Base-by-base conservation (phyloP, 2,329 filamentous ascomycete species). In the Penicillium oxalicum region DNA sequence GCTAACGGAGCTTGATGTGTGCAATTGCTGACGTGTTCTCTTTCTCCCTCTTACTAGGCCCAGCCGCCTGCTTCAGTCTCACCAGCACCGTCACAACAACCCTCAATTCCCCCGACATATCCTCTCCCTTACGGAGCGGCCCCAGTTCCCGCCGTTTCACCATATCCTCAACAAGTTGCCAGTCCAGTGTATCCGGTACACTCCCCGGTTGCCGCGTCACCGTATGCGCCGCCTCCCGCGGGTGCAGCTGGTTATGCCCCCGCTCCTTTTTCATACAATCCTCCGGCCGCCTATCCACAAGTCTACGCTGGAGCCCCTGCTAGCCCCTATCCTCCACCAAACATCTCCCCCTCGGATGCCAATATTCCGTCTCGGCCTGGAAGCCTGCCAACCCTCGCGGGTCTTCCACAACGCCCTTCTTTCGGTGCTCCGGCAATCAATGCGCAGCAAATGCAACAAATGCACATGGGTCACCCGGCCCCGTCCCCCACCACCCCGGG, bases 391-490 rank as follows among this genome's bases (percentile, higher is more conserved):
- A 62, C 72, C 42, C 75, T 77, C 11, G 74, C 79, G 24, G 78
- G 80, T 48, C 73, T 85, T 38, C 82, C 82, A 3, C 79, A 82
- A 54, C 74, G 82, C 45, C 82, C 82, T 12, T 71, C 75, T 9
- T 81, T 83, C 60, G 75, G 73, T 51, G 75, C 76, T 12, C 76
- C 77, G 27, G 70, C 71, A 47, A 70, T 78, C 50, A 79, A 77
- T 57, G 70, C 74, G 38, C 75, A 74, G 50, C 74, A 78, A 52
- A 72, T 81, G 71, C 77, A 80, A 54, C 76, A 78, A 59, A 72
- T 81, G 69, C 79, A 82, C 70, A 76, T 70, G 77, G 76, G 59
- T 60, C 66, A 75, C 40, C 62, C 70, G 40, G 58, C 61, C 44
- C 67, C 69, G 13, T 60, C 62, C 33, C 53, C 53, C 33, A 48